Evolutionary conservation across 2,329 filamentous ascomycete species (phyloP).

Genomic region (Lachnellula hyalina): DNA sequence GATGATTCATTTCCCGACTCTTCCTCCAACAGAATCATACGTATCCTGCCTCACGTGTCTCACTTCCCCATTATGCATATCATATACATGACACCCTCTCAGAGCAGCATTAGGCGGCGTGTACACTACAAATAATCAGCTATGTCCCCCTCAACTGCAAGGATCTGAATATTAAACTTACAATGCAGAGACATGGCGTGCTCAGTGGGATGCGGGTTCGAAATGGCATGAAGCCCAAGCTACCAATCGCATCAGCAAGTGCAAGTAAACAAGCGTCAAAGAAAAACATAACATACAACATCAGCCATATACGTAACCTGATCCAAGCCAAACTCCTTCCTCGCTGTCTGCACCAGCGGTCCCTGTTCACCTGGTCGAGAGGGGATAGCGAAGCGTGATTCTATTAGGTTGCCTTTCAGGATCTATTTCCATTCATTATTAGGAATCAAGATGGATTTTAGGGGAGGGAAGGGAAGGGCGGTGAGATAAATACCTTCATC

Average conservation of each 20-base stretch:
- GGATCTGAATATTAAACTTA: conserved; percentile 11
- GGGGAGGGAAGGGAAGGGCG: not conserved
- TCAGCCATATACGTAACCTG: conserved; percentile 90
- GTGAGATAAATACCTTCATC: conserved; percentile 61
- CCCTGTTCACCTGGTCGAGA: conserved; percentile 39
- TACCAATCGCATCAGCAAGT: not conserved
- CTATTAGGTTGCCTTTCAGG: conserved; percentile 68
- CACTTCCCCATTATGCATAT: conserved; percentile 67
- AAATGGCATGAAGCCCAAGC: conserved; percentile 79
- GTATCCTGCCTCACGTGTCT: conserved; percentile 65
- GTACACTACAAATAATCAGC: conserved; percentile 46
- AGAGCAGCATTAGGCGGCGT: conserved; percentile 88
- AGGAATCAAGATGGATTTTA: not conserved
- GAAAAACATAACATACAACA: conserved; percentile 34
- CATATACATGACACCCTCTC: conserved; percentile 75
- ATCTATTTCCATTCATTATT: conserved; percentile 33
- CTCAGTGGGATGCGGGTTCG: conserved; percentile 65
- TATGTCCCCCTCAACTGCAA: no score
- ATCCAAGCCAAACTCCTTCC: conserved; percentile 63
- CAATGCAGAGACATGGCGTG: conserved; percentile 79
- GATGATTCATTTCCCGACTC: not conserved
- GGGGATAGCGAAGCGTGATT: conserved; percentile 60
- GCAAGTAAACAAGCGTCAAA: not conserved
- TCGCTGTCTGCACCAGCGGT: conserved; percentile 27
- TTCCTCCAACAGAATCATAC: conserved; percentile 56